Evolutionary conservation across 306 rosid species (phyloP).

Genomic region (Castanopsis chinensis): DNA sequence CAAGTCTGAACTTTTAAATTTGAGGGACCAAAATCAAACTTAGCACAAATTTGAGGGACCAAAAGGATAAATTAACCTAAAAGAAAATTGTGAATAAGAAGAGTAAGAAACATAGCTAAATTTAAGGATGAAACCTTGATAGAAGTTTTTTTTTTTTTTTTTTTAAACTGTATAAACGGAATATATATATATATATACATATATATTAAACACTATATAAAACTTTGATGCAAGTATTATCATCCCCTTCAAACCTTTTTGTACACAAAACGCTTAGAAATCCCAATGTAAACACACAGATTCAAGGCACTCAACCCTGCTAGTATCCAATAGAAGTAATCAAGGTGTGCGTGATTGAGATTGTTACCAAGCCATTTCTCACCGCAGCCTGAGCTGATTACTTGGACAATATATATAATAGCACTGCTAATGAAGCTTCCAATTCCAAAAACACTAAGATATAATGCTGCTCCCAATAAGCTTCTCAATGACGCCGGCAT

Average conservation of each 20-base stretch:
- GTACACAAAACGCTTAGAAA: conserved; percentile 35
- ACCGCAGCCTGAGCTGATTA: background rate
- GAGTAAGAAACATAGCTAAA: too few relatives aligned
- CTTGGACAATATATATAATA: conserved; percentile 5
- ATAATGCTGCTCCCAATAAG: conserved; percentile 37
- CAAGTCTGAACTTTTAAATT: too few relatives aligned
- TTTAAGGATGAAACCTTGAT: too few relatives aligned
- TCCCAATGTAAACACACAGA: conserved; percentile 27
- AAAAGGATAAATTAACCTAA: too few relatives aligned
- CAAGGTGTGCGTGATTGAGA: conserved; percentile 39
- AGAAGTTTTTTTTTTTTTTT: too few relatives aligned
- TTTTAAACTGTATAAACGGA: too few relatives aligned
- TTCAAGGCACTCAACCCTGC: conserved; percentile 33
- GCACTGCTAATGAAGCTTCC: conserved; percentile 35
- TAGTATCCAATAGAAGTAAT: conserved; percentile 39
- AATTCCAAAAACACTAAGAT: conserved; percentile 22
- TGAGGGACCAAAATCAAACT: too few relatives aligned
- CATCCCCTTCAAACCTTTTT: conserved; percentile 24
- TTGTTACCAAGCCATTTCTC: conserved; percentile 39
- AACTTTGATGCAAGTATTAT: too few relatives aligned
- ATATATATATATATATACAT: too few relatives aligned
- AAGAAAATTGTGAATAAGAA: too few relatives aligned
- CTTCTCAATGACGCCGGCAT: conserved; percentile 41
- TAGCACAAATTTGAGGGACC: too few relatives aligned
- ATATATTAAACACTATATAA: too few relatives aligned